A percentile compares a stretch with the other conserved stretches of the same genome.
phyloP scores from a whole-genome alignment of 1,284 basidiomycete species.

The Xerocomus cyaneibrunnescens region DNA sequence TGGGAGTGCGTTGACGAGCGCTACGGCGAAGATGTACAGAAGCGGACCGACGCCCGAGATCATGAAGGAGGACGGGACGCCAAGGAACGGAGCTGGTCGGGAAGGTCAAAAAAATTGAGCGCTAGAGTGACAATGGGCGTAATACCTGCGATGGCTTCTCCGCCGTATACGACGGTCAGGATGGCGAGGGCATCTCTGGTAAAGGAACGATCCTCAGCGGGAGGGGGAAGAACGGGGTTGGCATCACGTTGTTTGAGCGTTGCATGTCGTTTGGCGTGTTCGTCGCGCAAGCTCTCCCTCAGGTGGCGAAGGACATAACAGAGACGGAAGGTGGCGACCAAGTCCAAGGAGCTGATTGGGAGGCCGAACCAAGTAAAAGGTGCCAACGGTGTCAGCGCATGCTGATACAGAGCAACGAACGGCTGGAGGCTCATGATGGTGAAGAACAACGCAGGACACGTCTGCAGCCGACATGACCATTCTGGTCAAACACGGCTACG shows the following conservation, averaged over 20 bases:
- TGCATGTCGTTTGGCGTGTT: conserved; percentile 39
- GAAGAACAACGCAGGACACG: neutral
- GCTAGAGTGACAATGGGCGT: conserved; percentile 9
- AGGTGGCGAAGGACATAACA: conserved; percentile 67
- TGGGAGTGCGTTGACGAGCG: conserved; percentile 57
- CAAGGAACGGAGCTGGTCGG: conserved; percentile 57
- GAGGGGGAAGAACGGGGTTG: conserved; percentile 27
- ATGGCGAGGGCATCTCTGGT: conserved; percentile 55
- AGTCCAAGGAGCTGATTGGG: conserved; percentile 58
- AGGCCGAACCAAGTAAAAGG: conserved; percentile 69
- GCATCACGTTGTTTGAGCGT: conserved; percentile 3
- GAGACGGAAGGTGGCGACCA: conserved; percentile 63
- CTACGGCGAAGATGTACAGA: conserved; percentile 55
- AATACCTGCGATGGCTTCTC: conserved; percentile 68
- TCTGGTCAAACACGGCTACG: neutral
- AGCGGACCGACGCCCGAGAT: conserved; percentile 56
- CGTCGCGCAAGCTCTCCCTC: conserved; percentile 47
- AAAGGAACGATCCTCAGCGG: conserved; percentile 54
- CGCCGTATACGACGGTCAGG: conserved; percentile 69
- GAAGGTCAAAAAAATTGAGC: neutral
- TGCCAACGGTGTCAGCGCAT: conserved; percentile 57
- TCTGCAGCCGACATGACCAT: conserved; percentile 1
- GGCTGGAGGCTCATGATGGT: conserved; percentile 39
- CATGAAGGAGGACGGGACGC: conserved; percentile 68
- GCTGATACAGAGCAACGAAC: conserved; percentile 52